phyloP scores from a whole-genome alignment of 345 rosid species.

The Eucalyptus regnans region DNA sequence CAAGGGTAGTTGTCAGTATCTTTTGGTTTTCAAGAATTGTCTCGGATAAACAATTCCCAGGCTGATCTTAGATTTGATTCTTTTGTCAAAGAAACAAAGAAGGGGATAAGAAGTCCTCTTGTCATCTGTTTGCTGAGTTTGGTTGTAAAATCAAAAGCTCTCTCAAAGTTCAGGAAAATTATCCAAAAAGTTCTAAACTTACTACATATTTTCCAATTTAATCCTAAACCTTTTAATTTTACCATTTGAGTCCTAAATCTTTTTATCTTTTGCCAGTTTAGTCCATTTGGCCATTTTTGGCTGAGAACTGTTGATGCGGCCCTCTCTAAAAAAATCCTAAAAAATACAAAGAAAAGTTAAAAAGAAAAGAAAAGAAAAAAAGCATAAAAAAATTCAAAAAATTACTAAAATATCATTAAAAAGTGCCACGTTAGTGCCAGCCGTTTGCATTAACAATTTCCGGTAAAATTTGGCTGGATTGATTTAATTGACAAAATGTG shows the following conservation, averaged over 20 bases:
- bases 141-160: background rate
- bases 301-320: rapidly evolving
- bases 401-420: too few relatives aligned
- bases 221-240: too few relatives aligned
- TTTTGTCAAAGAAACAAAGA: background rate
- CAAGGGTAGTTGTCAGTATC: background rate
- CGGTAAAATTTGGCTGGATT: rapidly evolving
- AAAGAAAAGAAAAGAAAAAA: too few relatives aligned
- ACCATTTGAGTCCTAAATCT: rapidly evolving
- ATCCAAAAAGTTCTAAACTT: too few relatives aligned
- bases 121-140: background rate
- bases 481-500: too few relatives aligned
- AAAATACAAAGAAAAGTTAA: too few relatives aligned
- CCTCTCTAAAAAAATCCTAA: too few relatives aligned
- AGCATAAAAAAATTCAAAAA: too few relatives aligned
- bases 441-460: rapidly evolving
- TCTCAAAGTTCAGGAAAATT: background rate
- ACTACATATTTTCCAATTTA: too few relatives aligned
- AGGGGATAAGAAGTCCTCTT: background rate
- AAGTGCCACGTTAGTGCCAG: rapidly evolving
- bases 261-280: too few relatives aligned
- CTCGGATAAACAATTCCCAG: background rate
- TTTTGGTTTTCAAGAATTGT: background rate
- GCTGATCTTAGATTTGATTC: background rate
- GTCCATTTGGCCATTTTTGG: too few relatives aligned